Evolutionary conservation across 768 basidiomycete species (phyloP), one percentile per base, ranked within the genome.

Genomic region (Sarcomyxa edulis): DNA sequence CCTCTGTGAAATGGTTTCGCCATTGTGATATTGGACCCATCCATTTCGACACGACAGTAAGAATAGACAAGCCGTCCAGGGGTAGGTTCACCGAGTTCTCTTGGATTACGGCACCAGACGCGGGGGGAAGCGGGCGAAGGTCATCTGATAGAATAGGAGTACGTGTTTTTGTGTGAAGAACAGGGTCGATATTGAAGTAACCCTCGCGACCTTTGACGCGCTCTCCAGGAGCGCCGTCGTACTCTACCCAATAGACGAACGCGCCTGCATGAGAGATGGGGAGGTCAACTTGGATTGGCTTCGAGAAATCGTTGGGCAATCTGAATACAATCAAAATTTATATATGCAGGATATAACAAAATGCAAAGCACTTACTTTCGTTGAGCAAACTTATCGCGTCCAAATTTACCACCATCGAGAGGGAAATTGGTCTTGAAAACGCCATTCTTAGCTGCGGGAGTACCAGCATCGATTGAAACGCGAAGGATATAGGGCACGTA

Each of bases 341-440:
- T 29, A 49, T 32, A 49, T 60, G 44, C 51, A 14, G 38, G 5
- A 39, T 20, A 30, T 25, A 16, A 12, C 12, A 12, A 3, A 10
- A 35, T 19, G 11, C 11, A 19, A 42, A 42, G 36, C 26, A 62
- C 85, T 53, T 60, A 92, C 95, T 64, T 81, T 54, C 88, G 71
- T 58, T 91, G 72, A 2, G 78, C 68, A 55, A 85, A 89, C 34
- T 62, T 71, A 44, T 82, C 78, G 20, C 96, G 75, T 29, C 76
- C 75, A 56, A 97, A 98, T 14, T 58, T 62, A 23, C 92, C 91
- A 4, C 94, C 95, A 49, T 98, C 88, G 5, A 99, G 72, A 2
- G 96, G 96, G 52, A 98, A 97, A 58, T 98, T 97, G 42, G 93
- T 95, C 66, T 84, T 91, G 60, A 99, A 87, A 1, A 92, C 74